Evolutionary conservation across 352 stramenopile species (phyloP).

Genomic region (Porosira glacialis): DNA sequence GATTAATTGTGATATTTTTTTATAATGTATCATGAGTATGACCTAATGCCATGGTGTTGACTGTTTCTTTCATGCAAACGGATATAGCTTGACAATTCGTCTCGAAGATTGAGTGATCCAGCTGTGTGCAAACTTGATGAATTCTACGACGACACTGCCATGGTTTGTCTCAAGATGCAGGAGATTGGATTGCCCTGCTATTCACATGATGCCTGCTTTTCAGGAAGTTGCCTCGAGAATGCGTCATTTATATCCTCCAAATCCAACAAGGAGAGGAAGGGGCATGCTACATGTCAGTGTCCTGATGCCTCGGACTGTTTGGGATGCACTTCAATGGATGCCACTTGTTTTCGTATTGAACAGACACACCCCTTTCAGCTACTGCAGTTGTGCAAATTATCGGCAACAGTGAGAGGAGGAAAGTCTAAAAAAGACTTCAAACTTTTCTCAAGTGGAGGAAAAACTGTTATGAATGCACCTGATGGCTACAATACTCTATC

Average conservation of each 20-base stretch:
- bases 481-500: not conserved
- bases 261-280: too few relatives aligned
- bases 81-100: too few relatives aligned
- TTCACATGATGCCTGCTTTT: not conserved
- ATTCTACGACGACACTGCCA: not conserved
- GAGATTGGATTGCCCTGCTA: slow-evolving; percentile 1
- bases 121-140: slow-evolving; percentile 2
- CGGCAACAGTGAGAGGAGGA: not conserved
- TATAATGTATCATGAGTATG: too few relatives aligned
- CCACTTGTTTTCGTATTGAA: slow-evolving; percentile 2
- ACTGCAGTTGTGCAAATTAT: not conserved
- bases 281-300: not conserved
- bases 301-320: not conserved
- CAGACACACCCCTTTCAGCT: not conserved
- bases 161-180: not conserved
- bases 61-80: too few relatives aligned
- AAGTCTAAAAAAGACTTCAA: not conserved
- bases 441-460: not conserved
- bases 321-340: not conserved
- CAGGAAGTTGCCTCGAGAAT: not conserved
- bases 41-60: too few relatives aligned
- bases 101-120: slow-evolving; percentile 3
- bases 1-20: too few relatives aligned
- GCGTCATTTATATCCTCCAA: too few relatives aligned
- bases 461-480: not conserved